These are phyloP conservation scores for Lipomyces anomalus DNA, from an alignment of 805 yeast species.

Conservation along the genomic window DNA sequence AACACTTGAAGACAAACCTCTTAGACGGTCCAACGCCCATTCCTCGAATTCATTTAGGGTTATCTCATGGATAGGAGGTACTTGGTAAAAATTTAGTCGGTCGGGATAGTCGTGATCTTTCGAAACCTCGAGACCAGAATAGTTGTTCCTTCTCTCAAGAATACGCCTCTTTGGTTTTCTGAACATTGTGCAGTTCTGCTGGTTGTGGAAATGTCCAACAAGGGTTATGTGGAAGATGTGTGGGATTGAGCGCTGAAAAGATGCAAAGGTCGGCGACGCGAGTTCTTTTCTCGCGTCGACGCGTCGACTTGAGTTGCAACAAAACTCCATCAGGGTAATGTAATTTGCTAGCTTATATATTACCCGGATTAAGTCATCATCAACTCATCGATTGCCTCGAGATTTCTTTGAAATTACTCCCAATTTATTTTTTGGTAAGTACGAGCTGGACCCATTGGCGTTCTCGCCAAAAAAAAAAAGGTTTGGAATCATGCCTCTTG, in stretches of 20 bases:
- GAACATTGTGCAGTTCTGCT: conserved; percentile 26
- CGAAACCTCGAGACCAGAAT: conserved; percentile 34
- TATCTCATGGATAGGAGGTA: conserved; percentile 78
- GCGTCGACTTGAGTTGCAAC: too few species aligned
- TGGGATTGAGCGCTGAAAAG: not conserved
- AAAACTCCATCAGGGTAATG: too few species aligned
- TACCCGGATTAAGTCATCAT: too few species aligned
- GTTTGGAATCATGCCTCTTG: too few species aligned
- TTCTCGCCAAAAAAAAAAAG: too few species aligned
- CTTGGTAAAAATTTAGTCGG: conserved; percentile 66
- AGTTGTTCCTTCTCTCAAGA: conserved; percentile 30
- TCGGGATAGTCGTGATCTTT: conserved; percentile 42
- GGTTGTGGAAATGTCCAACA: not conserved
- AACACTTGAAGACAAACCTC: conserved; percentile 27
- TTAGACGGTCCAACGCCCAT: conserved; percentile 92
- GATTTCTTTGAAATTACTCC: too few species aligned
- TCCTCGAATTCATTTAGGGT: conserved; percentile 87
- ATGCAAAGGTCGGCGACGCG: not conserved
- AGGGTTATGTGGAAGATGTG: not conserved
- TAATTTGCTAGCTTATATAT: too few species aligned
- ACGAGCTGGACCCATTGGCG: too few species aligned
- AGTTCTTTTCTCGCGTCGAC: not conserved
- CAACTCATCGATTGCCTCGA: too few species aligned
- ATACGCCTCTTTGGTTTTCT: conserved; percentile 28
- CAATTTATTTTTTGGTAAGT: too few species aligned